phyloP scores from a whole-genome alignment of 2,329 filamentous ascomycete genomes.

The Aspergillus udagawae region DNA sequence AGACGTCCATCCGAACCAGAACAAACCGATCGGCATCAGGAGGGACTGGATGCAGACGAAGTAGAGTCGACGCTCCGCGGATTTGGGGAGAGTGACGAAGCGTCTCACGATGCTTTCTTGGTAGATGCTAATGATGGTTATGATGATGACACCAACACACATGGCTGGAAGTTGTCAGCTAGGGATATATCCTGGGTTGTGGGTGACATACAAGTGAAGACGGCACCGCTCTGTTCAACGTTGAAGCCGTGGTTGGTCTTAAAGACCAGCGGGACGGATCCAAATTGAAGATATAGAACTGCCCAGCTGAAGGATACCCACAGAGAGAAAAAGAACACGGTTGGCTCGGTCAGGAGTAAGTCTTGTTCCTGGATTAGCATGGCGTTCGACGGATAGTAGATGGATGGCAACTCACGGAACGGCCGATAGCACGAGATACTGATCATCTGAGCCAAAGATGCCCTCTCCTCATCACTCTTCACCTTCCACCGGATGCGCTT shows the following conservation, averaged over 20 bases:
- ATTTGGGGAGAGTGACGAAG: conserved; percentile 42
- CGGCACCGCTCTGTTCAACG: conserved; percentile 62
- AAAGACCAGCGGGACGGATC: conserved; percentile 76
- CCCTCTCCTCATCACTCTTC: conserved; percentile 70
- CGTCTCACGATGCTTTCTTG: conserved; percentile 64
- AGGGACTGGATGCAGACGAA: conserved; percentile 74
- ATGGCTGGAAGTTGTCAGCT: conserved; percentile 50
- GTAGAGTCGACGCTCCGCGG: conserved; percentile 76
- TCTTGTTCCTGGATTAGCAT: conserved; percentile 24
- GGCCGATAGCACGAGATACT: conserved; percentile 70
- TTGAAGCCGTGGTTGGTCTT: conserved; percentile 63
- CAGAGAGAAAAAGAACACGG: conserved; percentile 70
- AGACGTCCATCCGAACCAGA: conserved; percentile 74
- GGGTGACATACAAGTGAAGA: conserved; percentile 55
- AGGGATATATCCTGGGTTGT: not conserved
- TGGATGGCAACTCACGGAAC: conserved; percentile 52
- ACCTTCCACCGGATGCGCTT: conserved; percentile 74
- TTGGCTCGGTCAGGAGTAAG: conserved; percentile 60
- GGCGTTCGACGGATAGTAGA: not conserved
- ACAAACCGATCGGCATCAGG: conserved; percentile 73
- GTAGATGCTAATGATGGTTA: conserved; percentile 65
- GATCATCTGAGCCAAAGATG: conserved; percentile 66
- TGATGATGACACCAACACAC: conserved; percentile 61
- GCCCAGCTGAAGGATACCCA: conserved; percentile 92
- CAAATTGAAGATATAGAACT: conserved; percentile 79